Base-by-base conservation (phyloP, 2,329 filamentous ascomycete genomes). In the Trichoderma hamatum region DNA sequence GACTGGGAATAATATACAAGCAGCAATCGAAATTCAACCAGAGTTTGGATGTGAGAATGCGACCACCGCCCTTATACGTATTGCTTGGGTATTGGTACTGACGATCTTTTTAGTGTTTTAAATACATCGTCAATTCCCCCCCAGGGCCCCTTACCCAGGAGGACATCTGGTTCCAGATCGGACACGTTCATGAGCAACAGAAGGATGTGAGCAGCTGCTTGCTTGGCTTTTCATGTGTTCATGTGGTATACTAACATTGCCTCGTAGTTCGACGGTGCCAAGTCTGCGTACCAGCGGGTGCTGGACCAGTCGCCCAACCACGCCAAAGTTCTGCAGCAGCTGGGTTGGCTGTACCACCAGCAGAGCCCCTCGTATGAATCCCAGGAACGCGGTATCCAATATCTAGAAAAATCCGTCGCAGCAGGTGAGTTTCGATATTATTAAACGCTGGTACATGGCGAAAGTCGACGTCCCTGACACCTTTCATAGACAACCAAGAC, bases 141-240 rank as follows among this genome's bases (percentile, higher is more conserved):
- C 96, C 96, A 3, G 90, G 93, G 4, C 96, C 96, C 2, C 81
- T 99, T 74, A 97, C 94, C 0, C 94, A 98, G 79, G 95, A 98
- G 80, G 96, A 99, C 75, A 99, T 99, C 70, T 98, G 95, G 95
- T 99, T 99, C 84, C 96, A 99, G 80, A 98, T 99, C 77, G 96
- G 96, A 30, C 96, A 99, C 79, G 96, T 99, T 61, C 94, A 99
- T 76, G 96, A 99, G 78, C 96, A 98, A 77, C 95, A 98, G 80
- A 98, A 98, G 85, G 96, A 99, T 76, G 94, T 97, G 85, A 82
- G 93, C 86, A 19, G 19, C 24, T n/a, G n/a, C 26, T 28, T n/a
- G 21, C 24, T 5, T 13, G 30, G 36, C 52, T 21, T 26, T 30
- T 30, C 36, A 0, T 10, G 10, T 28, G 5, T 5, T 28, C 11